Conservation (phyloP, 2,329 filamentous ascomycete species). For the Clarireedia homoeocarpa region DNA sequence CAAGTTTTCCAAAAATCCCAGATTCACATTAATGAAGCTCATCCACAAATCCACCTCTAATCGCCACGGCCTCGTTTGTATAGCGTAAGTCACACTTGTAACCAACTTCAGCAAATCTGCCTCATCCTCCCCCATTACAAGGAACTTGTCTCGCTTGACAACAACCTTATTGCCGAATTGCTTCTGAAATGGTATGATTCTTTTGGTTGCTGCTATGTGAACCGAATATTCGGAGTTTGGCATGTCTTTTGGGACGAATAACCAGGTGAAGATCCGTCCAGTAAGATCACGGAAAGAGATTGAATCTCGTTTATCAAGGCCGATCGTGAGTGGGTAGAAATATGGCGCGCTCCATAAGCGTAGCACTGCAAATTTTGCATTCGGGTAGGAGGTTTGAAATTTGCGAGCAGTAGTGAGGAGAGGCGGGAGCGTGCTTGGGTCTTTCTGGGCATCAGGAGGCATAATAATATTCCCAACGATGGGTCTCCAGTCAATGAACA, state of each 20-base stretch:
- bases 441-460: slow-evolving; percentile 23
- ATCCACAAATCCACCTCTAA: slow-evolving; percentile 44
- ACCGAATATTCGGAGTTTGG: slow-evolving; percentile 36
- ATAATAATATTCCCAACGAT: slow-evolving; percentile 19
- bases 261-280: slow-evolving; percentile 39
- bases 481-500: slow-evolving; percentile 37
- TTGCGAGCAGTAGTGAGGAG: slow-evolving; percentile 28
- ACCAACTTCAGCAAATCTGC: slow-evolving; percentile 34
- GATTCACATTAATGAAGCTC: slow-evolving; percentile 41
- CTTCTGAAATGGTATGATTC: slow-evolving; percentile 13
- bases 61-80: slow-evolving; percentile 41
- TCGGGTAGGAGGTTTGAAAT: slow-evolving; percentile 23
- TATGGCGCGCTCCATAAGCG: slow-evolving; percentile 40
- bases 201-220: slow-evolving; percentile 31
- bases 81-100: slow-evolving; percentile 35
- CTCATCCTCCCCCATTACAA: slow-evolving; percentile 39
- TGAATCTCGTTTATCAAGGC: slow-evolving; percentile 29
- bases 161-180: slow-evolving; percentile 33
- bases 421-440: slow-evolving; percentile 29
- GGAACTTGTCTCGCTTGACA: slow-evolving; percentile 35
- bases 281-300: slow-evolving; percentile 36
- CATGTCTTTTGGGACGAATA: slow-evolving; percentile 42
- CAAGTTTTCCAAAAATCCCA: slow-evolving; percentile 36
- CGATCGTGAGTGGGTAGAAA: slow-evolving; percentile 42
- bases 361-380: slow-evolving; percentile 36